Evolutionary conservation across 192 early-diverging fungal genomes (phyloP), one percentile per base, ranked within the genome.

Genomic region (Glomus cerebriforme): DNA sequence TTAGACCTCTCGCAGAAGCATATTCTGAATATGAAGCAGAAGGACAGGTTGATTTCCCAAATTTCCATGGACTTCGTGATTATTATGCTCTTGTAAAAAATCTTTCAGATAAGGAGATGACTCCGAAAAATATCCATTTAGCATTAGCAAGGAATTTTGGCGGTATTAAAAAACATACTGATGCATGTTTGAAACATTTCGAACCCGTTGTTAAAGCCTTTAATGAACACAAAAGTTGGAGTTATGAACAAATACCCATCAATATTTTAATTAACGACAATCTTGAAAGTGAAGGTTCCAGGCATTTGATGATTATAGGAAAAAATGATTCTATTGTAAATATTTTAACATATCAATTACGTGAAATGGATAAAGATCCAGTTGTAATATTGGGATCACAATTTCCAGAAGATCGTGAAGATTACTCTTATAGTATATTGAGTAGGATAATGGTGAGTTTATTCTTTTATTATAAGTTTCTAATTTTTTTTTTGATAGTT

Each of bases 51-150:
- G 34, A 60, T 7, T 77, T 67, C 37, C 12, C 47, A 31, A 80
- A 80, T 59, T 80, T 80, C 17, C 79, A 80, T 76, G 75, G 75
- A 27, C 75, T 77, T 66, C 75, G 75, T 31, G 75, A 77, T 77
- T 77, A 77, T 47, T 77, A 77, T 45, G 26, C 75, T 24, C 35
- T 77, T 27, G 75, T 77, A 5, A 77, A 77, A 66, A 77, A 43
- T 22, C 26, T 77, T 17, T 58, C 45, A 19, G 7, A 27, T 27
- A 37, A 19, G 7, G 43, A 77, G 6, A 31, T 77, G 37, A 77
- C 63, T 19, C 39, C 45, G 0, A 34, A 67, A 24, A 62, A 62
- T 32, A 75, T 75, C 62, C 37, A 80, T 27, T 35, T 77, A 31
- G 54, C 73, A 15, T 43, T 80, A 10, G 73, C 49, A 15, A 54